A percentile compares a stretch with the other conserved stretches of the same genome.
Evolutionary conservation across 2,329 filamentous ascomycete species (phyloP).

Genomic region (Diaporthe eres): DNA sequence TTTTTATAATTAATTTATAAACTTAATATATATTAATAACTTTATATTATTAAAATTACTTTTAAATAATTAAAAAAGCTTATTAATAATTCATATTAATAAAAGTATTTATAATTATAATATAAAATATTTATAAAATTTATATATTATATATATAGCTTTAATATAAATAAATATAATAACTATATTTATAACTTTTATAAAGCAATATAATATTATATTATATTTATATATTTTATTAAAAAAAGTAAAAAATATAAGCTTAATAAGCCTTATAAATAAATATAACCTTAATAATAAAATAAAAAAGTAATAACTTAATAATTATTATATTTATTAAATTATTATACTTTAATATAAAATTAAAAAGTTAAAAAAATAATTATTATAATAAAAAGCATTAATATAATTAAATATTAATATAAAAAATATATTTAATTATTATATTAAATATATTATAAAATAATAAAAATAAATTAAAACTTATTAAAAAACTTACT

Average conservation of each 20-base stretch:
- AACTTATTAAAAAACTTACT: not conserved
- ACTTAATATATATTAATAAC: not conserved
- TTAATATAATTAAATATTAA: not conserved
- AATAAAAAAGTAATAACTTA: not conserved
- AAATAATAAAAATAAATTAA: not conserved
- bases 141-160: too few relatives aligned
- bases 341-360: not conserved
- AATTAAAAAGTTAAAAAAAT: not conserved
- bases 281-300: not conserved
- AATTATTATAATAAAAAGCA: not conserved
- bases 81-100: not conserved
- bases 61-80: not conserved
- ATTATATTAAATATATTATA: conserved; percentile 5
- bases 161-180: too few relatives aligned
- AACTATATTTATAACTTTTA: not conserved
- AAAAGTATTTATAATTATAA: not conserved
- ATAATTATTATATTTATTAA: not conserved
- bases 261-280: not conserved
- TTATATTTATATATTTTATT: not conserved
- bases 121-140: not conserved
- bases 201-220: not conserved
- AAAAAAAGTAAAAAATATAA: not conserved
- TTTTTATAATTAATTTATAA: not conserved
- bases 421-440: not conserved
- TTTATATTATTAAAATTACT: not conserved